Base-by-base conservation (phyloP, 768 basidiomycete species). In the Podaxis sp. region DNA sequence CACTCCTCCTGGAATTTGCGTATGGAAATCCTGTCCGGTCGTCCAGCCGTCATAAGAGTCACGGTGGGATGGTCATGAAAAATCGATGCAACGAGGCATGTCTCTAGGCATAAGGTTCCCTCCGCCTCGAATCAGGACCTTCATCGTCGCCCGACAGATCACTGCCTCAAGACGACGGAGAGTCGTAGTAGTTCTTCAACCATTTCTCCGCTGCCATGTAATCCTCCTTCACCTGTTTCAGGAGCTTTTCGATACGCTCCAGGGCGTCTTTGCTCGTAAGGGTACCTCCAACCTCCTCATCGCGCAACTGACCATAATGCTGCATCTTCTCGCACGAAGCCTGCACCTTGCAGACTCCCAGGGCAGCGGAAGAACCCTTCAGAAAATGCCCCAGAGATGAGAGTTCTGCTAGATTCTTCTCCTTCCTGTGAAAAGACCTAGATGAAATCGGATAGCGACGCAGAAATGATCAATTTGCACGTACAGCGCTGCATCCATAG, bases 351-450 rank as follows among this genome's bases (percentile, higher is more conserved):
- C 77, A 76, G 33, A 96, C 85, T 27, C 97, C 96, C 50, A 99
- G 82, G 2, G 96, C 93, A 29, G 96, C 96, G 12, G 95, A 96
- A 2, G 96, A 98, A 52, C 96, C 96, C 75, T 98, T 99, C 71
- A 98, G 86, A 77, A 93, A 99, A 76, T 99, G 96, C 0, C 96
- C 97, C 9, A 90, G 81, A 17, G 78, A 75, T 2, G 91, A 89
- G 17, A 99, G 84, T 59, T 82, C 72, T 9, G 69, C 66, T 9
- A 96, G 83, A 66, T 95, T 82, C 65, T 86, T 82, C 24, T 68
- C 73, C 41, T 68, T 68, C 64, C 91, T 93, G 72, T 54, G 19
- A 65, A 66, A 53, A 61, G 66, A 63, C 62, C 17, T 43, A 67
- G 55, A 55, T 58, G 53, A 37, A 57, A 36, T 15, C 47, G 59